phyloP scores from a whole-genome alignment of 2,329 filamentous ascomycete genomes.

The Pseudocercospora eumusae region DNA sequence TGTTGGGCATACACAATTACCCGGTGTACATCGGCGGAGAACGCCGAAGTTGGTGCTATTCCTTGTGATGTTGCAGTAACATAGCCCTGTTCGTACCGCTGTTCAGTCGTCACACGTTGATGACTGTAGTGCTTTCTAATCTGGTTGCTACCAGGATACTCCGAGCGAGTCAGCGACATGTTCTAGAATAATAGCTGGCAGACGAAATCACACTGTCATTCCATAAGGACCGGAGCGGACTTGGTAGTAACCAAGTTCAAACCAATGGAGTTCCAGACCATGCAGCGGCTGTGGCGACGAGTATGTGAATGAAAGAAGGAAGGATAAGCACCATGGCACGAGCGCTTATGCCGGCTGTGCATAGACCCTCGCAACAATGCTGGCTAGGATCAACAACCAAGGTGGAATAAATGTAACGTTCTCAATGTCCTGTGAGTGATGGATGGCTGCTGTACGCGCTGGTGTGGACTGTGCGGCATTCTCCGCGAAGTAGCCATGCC shows the following conservation, averaged over 20 bases:
- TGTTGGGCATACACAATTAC: not conserved
- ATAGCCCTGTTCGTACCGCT: not conserved
- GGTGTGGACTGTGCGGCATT: not conserved
- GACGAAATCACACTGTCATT: not conserved
- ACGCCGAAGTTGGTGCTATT: not conserved
- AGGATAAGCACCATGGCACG: too few relatives aligned
- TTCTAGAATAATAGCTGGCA: not conserved
- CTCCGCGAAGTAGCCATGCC: not conserved
- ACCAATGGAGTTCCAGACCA: not conserved
- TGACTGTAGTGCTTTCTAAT: constrained; percentile 8
- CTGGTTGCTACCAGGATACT: not conserved
- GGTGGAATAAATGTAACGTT: not conserved
- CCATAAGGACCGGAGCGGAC: not conserved
- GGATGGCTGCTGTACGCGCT: not conserved
- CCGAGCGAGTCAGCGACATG: not conserved
- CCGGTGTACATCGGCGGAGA: not conserved
- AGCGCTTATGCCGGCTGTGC: too few relatives aligned
- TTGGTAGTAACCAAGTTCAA: not conserved
- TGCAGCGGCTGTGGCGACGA: too few relatives aligned
- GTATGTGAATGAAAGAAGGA: too few relatives aligned
- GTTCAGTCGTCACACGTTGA: not conserved
- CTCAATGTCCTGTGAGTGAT: not conserved
- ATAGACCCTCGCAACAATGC: too few relatives aligned
- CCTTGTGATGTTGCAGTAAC: not conserved
- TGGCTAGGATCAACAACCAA: not conserved